Conservation (phyloP, 345 rosid genomes). For the Ceriops zippeliana region DNA sequence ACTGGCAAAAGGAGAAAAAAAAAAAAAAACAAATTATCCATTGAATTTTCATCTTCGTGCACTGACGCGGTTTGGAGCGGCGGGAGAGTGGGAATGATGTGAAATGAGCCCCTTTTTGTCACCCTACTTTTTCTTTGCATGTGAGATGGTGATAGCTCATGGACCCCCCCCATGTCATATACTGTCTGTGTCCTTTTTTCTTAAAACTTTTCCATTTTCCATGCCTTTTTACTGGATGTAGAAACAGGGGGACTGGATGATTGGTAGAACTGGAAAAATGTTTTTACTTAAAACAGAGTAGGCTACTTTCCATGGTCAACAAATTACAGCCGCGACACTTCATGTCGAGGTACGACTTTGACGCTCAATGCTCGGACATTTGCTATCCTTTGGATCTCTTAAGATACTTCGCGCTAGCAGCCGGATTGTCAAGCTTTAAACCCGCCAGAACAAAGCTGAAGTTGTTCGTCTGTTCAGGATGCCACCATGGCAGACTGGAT, state of each 20-base stretch:
- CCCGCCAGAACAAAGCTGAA: background rate
- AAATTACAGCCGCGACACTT: no score
- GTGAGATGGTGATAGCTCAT: slow-evolving; percentile 14
- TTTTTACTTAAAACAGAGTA: no score
- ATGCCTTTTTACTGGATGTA: background rate
- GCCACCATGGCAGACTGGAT: background rate
- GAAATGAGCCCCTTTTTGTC: slow-evolving; percentile 3
- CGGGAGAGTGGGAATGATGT: background rate
- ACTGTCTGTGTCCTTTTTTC: background rate
- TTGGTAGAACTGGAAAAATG: no score
- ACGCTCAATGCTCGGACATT: background rate
- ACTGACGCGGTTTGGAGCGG: slow-evolving; percentile 15
- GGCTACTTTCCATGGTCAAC: no score
- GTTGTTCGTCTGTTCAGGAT: background rate
- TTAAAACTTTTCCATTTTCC: background rate
- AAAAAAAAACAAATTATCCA: no score
- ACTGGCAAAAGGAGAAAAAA: no score
- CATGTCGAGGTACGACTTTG: background rate
- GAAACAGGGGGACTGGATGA: no score
- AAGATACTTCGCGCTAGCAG: no score
- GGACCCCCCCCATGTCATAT: slow-evolving; percentile 23
- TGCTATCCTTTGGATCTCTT: background rate
- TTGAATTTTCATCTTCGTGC: background rate
- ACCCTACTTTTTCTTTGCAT: slow-evolving; percentile 18
- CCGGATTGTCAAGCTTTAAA: no score